Evolutionary conservation across 257 asterid species (phyloP).

Genomic region (Solanum rostratum): DNA sequence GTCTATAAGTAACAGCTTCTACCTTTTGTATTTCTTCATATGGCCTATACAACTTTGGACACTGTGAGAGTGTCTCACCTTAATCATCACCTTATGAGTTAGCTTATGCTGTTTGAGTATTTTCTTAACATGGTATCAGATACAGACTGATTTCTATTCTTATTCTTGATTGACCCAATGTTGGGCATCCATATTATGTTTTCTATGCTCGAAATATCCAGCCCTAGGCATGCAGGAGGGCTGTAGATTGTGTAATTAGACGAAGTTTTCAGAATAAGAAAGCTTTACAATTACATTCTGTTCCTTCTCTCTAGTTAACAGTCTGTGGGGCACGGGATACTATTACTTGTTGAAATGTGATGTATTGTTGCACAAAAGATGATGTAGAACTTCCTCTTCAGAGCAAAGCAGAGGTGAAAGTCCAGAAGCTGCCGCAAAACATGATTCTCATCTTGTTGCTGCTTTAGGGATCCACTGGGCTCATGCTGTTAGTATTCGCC

Average conservation of each 20-base stretch:
- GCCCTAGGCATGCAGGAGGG: not conserved
- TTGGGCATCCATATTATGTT: not conserved
- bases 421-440: constrained; percentile 22
- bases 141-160: not conserved
- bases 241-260: not conserved
- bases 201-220: not conserved
- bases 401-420: constrained; percentile 20
- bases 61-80: not conserved
- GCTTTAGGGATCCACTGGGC: constrained; percentile 92
- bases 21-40: not conserved
- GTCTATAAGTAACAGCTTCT: not conserved
- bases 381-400: constrained; percentile 23
- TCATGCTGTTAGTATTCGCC: constrained; percentile 77
- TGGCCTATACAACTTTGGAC: not conserved
- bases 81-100: not conserved
- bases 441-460: constrained; percentile 73
- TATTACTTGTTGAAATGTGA: not conserved
- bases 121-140: not conserved
- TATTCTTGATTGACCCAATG: not conserved
- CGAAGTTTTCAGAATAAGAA: not conserved
- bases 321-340: not conserved
- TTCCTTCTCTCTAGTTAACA: not conserved
- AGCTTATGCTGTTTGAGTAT: not conserved
- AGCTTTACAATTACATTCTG: not conserved
- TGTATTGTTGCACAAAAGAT: not conserved